phyloP scores from a whole-genome alignment of 2,329 filamentous ascomycete species.

The Colletotrichum sansevieriae region DNA sequence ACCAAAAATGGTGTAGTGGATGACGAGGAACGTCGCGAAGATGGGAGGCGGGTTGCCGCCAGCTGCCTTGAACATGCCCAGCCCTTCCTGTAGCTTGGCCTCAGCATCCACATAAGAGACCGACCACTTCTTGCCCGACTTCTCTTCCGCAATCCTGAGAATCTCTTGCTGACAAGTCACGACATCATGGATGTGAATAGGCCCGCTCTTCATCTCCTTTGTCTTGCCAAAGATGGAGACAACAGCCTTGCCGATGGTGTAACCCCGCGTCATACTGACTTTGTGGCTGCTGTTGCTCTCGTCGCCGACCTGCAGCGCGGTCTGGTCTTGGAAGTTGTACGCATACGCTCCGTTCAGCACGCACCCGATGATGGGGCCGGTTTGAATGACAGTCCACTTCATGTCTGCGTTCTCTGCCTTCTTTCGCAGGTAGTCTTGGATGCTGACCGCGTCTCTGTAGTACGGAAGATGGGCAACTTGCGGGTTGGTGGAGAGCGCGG shows the following conservation, averaged over 20 bases:
- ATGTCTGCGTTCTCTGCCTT: conserved; percentile 40
- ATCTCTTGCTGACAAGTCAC: conserved; percentile 64
- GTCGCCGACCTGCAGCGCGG: conserved; percentile 55
- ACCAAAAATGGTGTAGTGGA: conserved; percentile 10
- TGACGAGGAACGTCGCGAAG: conserved; percentile 12
- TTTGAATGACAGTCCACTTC: conserved; percentile 53
- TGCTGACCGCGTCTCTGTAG: conserved; percentile 40
- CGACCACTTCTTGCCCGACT: conserved; percentile 1
- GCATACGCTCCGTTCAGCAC: conserved; percentile 25
- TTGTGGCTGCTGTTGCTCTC: conserved; percentile 58
- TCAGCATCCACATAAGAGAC: not conserved
- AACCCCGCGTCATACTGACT: conserved; percentile 61
- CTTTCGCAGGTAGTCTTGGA: conserved; percentile 32
- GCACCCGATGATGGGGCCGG: conserved; percentile 57
- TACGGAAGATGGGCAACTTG: conserved; percentile 37
- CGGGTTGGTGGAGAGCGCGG: conserved; percentile 43
- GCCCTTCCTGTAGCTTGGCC: conserved; percentile 1
- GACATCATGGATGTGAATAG: conserved; percentile 64
- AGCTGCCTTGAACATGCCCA: conserved; percentile 5
- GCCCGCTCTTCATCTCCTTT: conserved; percentile 63
- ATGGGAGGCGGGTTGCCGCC: not conserved
- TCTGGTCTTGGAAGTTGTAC: conserved; percentile 28
- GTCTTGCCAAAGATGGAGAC: conserved; percentile 59
- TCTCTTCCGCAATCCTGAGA: conserved; percentile 49
- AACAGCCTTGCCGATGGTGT: conserved; percentile 60